These are phyloP conservation scores for Sungouiella thailandica DNA, from an alignment of 805 yeast species.

Conservation along the genomic window DNA sequence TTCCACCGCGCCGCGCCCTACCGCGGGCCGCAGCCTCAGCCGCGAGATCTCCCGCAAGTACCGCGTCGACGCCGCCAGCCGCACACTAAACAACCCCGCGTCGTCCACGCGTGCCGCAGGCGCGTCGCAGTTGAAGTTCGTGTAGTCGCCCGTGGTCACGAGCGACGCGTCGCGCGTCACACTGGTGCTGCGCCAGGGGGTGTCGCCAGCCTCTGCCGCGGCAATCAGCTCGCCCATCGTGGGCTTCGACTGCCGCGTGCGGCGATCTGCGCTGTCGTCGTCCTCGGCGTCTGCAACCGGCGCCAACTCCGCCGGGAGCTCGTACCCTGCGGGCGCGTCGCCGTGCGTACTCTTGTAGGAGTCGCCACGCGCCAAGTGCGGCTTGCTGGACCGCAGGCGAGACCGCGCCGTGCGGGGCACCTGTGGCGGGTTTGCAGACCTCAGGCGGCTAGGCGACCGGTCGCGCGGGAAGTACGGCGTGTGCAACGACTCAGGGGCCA, in stretches of 20 bases:
- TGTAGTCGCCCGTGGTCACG: slow-evolving; percentile 43
- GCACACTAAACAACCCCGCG: slow-evolving; percentile 23
- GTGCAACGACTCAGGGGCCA: slow-evolving; percentile 15
- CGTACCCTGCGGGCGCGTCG: slow-evolving; percentile 41
- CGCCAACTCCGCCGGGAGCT: slow-evolving; percentile 36
- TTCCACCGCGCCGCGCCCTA: slow-evolving; percentile 12
- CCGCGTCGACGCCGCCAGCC: slow-evolving; percentile 42
- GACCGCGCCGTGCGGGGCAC: slow-evolving; percentile 12
- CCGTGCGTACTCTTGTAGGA: slow-evolving; percentile 58
- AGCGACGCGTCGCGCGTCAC: slow-evolving; percentile 32
- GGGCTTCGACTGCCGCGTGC: slow-evolving; percentile 38
- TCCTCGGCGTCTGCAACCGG: slow-evolving; percentile 18
- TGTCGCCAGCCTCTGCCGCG: slow-evolving; percentile 30
- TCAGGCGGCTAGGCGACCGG: slow-evolving; percentile 24
- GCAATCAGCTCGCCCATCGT: slow-evolving; percentile 43
- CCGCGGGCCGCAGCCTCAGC: slow-evolving; percentile 47
- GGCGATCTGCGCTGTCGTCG: slow-evolving; percentile 32
- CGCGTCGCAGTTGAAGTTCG: slow-evolving; percentile 39
- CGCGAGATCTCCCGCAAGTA: slow-evolving; percentile 64
- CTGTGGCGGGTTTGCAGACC: slow-evolving; percentile 19
- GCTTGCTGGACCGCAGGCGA: slow-evolving; percentile 30
- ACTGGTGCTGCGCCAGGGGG: slow-evolving; percentile 4
- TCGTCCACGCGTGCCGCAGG: slow-evolving; percentile 16
- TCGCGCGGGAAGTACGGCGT: slow-evolving; percentile 15
- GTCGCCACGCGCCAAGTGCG: slow-evolving; percentile 75